Percentiles rank a stretch among this genome's conserved stretches.
Evolutionary conservation across 1,284 basidiomycete genomes (phyloP).

Genomic region (Meripilus lineatus): DNA sequence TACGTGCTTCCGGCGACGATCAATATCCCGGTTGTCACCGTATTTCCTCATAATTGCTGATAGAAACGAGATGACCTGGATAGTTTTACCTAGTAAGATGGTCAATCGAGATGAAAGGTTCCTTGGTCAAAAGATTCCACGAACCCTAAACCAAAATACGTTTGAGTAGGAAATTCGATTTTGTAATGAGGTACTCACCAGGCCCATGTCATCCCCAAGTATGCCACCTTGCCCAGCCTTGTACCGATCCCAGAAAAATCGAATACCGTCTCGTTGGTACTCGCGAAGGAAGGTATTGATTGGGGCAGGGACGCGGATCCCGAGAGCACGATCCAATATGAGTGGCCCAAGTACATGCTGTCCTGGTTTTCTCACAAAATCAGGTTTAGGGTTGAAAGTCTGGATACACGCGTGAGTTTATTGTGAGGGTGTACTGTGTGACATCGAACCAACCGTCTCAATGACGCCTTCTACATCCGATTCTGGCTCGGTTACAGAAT

Average conservation of each 20-base stretch:
- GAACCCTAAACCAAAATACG: background rate
- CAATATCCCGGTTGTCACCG: constrained; percentile 55
- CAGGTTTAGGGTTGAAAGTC: constrained; percentile 1
- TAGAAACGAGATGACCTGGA: constrained; percentile 85
- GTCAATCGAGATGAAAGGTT: background rate
- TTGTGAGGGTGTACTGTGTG: background rate
- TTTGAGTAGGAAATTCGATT: constrained; percentile 19
- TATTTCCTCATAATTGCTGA: constrained; percentile 81
- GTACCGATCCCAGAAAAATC: constrained; percentile 71
- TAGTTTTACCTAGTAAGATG: constrained; percentile 59
- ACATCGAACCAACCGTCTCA: background rate
- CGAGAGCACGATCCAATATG: constrained; percentile 40
- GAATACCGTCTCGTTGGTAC: constrained; percentile 81
- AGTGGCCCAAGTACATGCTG: constrained; percentile 37
- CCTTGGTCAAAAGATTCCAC: too few relatives aligned
- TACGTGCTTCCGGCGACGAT: constrained; percentile 59
- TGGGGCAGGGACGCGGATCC: constrained; percentile 57
- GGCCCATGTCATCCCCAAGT: constrained; percentile 88
- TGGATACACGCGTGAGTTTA: background rate
- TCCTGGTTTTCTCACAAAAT: constrained; percentile 19
- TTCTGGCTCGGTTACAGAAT: background rate
- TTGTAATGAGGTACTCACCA: constrained; percentile 43
- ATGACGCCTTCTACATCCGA: constrained; percentile 5
- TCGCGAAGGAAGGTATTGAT: constrained; percentile 80
- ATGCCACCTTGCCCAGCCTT: constrained; percentile 61